Evolutionary conservation across 2,329 filamentous ascomycete species (phyloP).

Genomic region (Phialophora chinensis): DNA sequence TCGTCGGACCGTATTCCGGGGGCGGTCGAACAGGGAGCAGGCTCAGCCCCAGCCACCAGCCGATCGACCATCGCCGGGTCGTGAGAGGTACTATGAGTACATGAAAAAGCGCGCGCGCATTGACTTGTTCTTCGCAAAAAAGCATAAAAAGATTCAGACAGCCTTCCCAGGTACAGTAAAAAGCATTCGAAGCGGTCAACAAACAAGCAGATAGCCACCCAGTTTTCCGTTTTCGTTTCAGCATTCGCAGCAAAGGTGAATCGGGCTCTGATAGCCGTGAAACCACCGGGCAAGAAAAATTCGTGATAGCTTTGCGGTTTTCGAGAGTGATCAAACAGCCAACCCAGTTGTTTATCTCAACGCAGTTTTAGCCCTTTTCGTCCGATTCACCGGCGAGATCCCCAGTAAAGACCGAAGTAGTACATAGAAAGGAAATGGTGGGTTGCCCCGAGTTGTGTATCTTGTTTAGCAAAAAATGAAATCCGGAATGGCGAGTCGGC

Average conservation of each 20-base stretch:
- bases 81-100: slow-evolving; percentile 27
- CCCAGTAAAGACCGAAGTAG: slow-evolving; percentile 34
- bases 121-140: slow-evolving; percentile 11
- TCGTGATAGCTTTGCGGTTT: slow-evolving; percentile 22
- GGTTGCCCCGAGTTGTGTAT: slow-evolving; percentile 40
- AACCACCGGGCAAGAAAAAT: slow-evolving; percentile 21
- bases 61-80: neutral
- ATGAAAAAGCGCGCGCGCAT: slow-evolving; percentile 14
- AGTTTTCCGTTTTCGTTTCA: slow-evolving; percentile 32
- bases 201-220: slow-evolving; percentile 34
- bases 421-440: slow-evolving; percentile 36
- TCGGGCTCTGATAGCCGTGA: slow-evolving; percentile 34
- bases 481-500: slow-evolving; percentile 4
- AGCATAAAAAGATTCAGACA: slow-evolving; percentile 23
- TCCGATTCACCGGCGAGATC: slow-evolving; percentile 29
- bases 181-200: neutral
- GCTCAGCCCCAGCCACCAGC: neutral
- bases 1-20: neutral
- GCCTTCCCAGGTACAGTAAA: slow-evolving; percentile 32
- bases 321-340: slow-evolving; percentile 39
- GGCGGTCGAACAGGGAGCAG: neutral
- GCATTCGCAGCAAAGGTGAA: slow-evolving; percentile 28
- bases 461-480: slow-evolving; percentile 27
- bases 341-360: slow-evolving; percentile 33
- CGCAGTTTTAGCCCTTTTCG: slow-evolving; percentile 29